A percentile compares a stretch with the other conserved stretches of the same genome.
Conservation (phyloP, 495 filamentous ascomycete species). For the Xylaria flabelliformis region DNA sequence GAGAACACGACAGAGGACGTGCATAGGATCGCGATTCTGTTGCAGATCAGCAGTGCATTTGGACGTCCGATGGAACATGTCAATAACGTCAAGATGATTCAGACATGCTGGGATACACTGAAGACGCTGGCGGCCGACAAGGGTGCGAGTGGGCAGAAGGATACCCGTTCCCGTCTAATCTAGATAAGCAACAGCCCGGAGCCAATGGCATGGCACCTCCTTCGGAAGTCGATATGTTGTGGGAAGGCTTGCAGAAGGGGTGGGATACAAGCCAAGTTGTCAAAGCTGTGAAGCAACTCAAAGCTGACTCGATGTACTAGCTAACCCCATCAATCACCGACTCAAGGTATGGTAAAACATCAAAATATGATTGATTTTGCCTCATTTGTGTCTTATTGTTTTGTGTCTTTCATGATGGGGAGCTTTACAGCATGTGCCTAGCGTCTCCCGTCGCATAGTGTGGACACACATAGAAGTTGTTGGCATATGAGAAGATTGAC, state of each 20-base stretch:
- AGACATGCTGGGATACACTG: slow-evolving; percentile 50
- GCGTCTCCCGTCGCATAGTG: too few relatives aligned
- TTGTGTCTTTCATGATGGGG: too few relatives aligned
- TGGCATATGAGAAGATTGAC: too few relatives aligned
- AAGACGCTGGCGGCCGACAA: slow-evolving; percentile 39
- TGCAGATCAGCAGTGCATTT: slow-evolving; percentile 62
- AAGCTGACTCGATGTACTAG: slow-evolving; percentile 36
- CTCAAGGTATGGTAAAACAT: too few relatives aligned
- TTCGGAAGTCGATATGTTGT: slow-evolving; percentile 59
- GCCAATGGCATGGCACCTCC: slow-evolving; percentile 61
- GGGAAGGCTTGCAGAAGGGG: slow-evolving; percentile 48
- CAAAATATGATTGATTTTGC: too few relatives aligned
- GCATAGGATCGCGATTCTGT: slow-evolving; percentile 57
- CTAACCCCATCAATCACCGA: too few relatives aligned
- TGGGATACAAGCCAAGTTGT: slow-evolving; percentile 48
- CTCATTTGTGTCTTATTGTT: too few relatives aligned
- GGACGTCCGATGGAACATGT: slow-evolving; percentile 66
- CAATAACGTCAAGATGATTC: slow-evolving; percentile 53
- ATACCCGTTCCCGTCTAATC: slow-evolving; percentile 65
- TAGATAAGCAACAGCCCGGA: slow-evolving; percentile 57
- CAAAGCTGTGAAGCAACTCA: slow-evolving; percentile 46
- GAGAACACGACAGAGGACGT: slow-evolving; percentile 55
- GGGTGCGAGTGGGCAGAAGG: slow-evolving; percentile 50
- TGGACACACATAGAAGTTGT: too few relatives aligned
- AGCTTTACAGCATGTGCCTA: too few relatives aligned